Conservation (phyloP, 306 rosid genomes). For the Pyrus bretschneideri region DNA sequence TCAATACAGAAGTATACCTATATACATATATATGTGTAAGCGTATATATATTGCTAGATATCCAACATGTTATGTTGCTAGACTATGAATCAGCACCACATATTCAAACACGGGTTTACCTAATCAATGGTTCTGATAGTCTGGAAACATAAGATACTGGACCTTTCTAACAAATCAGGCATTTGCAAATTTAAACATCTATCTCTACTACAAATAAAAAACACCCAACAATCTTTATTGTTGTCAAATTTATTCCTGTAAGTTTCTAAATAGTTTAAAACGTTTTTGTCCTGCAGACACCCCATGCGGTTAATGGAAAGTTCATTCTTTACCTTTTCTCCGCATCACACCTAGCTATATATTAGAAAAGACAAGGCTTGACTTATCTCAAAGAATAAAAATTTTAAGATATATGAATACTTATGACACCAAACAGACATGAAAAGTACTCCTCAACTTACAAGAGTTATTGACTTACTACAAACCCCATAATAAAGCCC, state of each 20-base stretch:
- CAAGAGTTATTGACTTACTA: neutral
- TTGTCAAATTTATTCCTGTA: neutral
- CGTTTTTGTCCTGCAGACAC: neutral
- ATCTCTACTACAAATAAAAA: neutral
- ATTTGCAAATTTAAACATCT: neutral
- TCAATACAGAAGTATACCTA: neutral
- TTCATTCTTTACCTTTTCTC: neutral
- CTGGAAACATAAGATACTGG: neutral
- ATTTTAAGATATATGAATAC: neutral
- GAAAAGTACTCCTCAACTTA: neutral
- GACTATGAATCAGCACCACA: neutral
- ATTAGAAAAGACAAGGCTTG: neutral
- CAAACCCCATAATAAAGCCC: neutral
- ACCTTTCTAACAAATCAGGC: neutral
- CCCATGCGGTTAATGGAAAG: neutral
- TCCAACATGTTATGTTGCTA: neutral
- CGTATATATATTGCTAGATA: neutral
- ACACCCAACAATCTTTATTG: neutral
- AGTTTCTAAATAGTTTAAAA: neutral
- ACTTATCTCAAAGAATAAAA: neutral
- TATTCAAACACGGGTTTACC: neutral
- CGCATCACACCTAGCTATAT: neutral
- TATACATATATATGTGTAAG: too few species aligned
- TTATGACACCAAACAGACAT: conserved; percentile 11
- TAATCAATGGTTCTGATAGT: neutral